A percentile compares a stretch with the other conserved stretches of the same genome.
phyloP scores from a whole-genome alignment of 345 rosid genomes.

The Acer yangbiense region DNA sequence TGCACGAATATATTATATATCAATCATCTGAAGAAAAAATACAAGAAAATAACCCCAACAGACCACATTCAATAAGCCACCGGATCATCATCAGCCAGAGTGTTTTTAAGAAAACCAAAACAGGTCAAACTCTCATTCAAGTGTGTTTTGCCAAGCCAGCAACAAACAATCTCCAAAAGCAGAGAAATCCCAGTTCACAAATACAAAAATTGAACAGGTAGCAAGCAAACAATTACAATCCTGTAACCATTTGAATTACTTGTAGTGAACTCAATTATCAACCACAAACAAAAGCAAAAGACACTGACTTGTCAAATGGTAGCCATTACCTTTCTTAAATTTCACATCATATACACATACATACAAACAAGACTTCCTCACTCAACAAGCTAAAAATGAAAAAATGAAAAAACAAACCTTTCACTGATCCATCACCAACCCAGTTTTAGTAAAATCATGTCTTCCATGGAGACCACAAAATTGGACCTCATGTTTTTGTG shows the following conservation, averaged over 20 bases:
- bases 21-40: not conserved
- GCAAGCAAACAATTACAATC: not conserved
- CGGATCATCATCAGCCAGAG: not conserved
- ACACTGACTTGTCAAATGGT: constrained; percentile 12
- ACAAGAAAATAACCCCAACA: not conserved
- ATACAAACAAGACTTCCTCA: too few relatives aligned
- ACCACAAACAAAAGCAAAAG: constrained; percentile 4
- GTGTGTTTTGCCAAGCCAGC: not conserved
- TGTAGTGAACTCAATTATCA: not conserved
- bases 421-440: constrained; percentile 25
- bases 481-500: not conserved
- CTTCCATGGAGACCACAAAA: constrained; percentile 9
- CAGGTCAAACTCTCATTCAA: not conserved
- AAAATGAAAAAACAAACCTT: not conserved
- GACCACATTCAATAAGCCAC: not conserved
- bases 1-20: not conserved
- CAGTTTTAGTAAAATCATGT: constrained; percentile 6
- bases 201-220: not conserved
- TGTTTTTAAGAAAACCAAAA: not conserved
- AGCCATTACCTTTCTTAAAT: constrained; percentile 5
- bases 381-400: too few relatives aligned
- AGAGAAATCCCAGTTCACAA: constrained; percentile 6
- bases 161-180: not conserved
- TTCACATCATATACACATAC: not conserved
- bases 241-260: constrained; percentile 7